Evolutionary conservation across 108 stramenopile genomes (phyloP).

Genomic region (Cyclotella baltica): DNA sequence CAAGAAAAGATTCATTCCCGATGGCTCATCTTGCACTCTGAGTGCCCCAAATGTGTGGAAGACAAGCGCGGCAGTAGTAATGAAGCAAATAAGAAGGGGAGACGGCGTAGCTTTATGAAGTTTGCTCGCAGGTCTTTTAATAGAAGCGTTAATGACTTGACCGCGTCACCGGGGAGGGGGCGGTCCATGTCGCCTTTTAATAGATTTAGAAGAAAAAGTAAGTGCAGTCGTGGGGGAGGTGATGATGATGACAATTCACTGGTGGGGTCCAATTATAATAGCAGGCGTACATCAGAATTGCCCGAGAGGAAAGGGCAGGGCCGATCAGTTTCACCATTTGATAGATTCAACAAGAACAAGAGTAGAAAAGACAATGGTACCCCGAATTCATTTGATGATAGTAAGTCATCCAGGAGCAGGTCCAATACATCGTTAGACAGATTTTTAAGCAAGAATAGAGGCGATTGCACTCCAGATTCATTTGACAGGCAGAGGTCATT

Average conservation of each 20-base stretch:
- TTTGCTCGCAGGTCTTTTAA: not conserved
- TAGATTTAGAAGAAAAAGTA: not conserved
- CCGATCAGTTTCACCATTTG: no score
- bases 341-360: no score
- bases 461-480: no score
- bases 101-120: not conserved
- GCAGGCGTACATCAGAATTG: no score
- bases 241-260: slow-evolving; percentile 4
- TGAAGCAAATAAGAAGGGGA: not conserved
- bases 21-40: not conserved
- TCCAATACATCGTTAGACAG: no score
- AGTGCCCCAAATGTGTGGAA: not conserved
- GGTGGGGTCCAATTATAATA: no score
- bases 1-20: slow-evolving; percentile 17
- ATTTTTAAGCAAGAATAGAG: no score
- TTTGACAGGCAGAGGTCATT: no score
- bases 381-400: no score
- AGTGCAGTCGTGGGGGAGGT: not conserved
- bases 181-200: not conserved
- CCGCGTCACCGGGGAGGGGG: not conserved
- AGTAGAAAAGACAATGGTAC: no score
- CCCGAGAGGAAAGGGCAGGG: no score
- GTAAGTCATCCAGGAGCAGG: no score
- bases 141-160: not conserved
- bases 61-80: not conserved